Evolutionary conservation across 1,284 basidiomycete genomes (phyloP).

Genomic region (Sparassis latifolia): DNA sequence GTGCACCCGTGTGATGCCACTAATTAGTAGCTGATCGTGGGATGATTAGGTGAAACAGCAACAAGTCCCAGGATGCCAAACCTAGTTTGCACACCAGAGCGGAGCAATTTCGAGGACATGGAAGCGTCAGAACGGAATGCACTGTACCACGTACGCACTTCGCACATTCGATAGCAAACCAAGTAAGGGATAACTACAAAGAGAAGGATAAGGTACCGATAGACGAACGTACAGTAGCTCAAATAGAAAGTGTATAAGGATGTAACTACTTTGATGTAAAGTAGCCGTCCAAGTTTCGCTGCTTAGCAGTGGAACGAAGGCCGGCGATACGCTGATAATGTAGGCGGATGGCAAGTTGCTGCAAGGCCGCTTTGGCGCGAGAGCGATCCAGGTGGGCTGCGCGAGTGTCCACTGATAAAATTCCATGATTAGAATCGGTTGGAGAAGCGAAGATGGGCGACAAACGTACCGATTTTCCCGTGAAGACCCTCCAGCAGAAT

Average conservation of each 20-base stretch:
- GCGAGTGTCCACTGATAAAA: conserved; percentile 52
- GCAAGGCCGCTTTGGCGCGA: conserved; percentile 56
- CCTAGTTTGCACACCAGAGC: too few species aligned
- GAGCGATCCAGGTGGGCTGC: conserved; percentile 70
- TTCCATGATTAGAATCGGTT: not conserved
- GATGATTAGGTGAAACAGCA: too few species aligned
- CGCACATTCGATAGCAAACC: too few species aligned
- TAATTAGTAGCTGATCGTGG: too few species aligned
- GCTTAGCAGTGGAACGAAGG: conserved; percentile 12
- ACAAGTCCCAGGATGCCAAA: too few species aligned
- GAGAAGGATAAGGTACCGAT: not conserved
- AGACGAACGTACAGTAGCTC: not conserved
- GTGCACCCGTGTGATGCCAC: too few species aligned
- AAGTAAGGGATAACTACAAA: not conserved
- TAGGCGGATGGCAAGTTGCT: conserved; percentile 55
- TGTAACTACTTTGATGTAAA: conserved; percentile 1
- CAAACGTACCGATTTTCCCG: conserved; percentile 53
- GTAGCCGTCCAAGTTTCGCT: conserved; percentile 10
- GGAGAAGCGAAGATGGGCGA: not conserved
- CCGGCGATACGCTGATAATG: conserved; percentile 47
- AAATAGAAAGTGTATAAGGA: not conserved
- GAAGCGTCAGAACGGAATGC: too few species aligned
- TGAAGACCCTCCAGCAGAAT: conserved; percentile 44
- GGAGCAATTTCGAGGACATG: too few species aligned
- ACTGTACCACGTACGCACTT: too few species aligned